Evolutionary conservation across 768 basidiomycete species (phyloP).

Genomic region (Lactarius tabidus): DNA sequence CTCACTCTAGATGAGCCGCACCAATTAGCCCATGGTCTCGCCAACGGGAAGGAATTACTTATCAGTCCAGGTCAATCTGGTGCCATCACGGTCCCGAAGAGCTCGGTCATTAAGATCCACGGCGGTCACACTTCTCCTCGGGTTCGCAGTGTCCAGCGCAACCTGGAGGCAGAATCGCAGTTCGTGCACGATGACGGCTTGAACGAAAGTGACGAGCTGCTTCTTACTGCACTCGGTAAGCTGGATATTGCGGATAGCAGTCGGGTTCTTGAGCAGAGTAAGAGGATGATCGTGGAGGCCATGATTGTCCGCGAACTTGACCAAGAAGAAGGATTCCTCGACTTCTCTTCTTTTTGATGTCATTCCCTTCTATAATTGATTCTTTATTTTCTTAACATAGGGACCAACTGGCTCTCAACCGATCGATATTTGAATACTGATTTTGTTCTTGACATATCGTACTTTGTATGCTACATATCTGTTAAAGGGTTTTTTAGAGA

Average conservation of each 20-base stretch:
- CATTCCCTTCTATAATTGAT: background rate
- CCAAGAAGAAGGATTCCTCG: conserved; percentile 69
- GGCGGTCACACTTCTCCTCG: background rate
- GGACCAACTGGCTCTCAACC: no score
- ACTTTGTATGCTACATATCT: background rate
- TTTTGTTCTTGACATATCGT: background rate
- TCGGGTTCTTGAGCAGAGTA: conserved; percentile 26
- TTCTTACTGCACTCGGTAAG: conserved; percentile 24
- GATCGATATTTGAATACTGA: background rate
- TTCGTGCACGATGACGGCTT: background rate
- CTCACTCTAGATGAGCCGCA: conserved; percentile 6
- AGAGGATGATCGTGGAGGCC: conserved; percentile 75
- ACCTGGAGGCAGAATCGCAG: background rate
- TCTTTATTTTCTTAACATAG: no score
- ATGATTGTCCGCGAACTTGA: conserved; percentile 76
- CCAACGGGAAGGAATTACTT: background rate
- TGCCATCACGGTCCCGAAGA: background rate
- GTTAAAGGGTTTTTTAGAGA: background rate
- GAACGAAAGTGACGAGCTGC: background rate
- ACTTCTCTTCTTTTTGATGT: conserved; percentile 57
- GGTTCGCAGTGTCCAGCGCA: background rate
- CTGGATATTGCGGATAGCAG: conserved; percentile 28
- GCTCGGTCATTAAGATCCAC: background rate
- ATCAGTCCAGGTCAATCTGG: background rate
- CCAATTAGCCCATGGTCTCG: background rate